phyloP scores from a whole-genome alignment of 495 filamentous ascomycete species.

The Tuber borchii region DNA sequence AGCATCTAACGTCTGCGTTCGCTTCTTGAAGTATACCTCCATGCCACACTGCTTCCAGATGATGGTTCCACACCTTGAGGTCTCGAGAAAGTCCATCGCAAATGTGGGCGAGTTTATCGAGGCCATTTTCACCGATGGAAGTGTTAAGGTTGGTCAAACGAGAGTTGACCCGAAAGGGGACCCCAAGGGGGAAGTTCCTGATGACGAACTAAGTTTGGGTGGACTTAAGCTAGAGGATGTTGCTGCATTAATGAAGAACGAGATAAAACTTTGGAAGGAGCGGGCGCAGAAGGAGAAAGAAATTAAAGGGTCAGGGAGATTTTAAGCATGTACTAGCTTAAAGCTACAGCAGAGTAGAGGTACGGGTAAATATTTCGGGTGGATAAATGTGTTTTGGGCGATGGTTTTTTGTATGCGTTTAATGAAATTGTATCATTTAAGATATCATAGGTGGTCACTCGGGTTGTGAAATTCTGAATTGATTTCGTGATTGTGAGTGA shows the following conservation, averaged over 20 bases:
- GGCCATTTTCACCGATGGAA: conserved; percentile 45
- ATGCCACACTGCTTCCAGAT: conserved; percentile 85
- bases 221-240: conserved; percentile 53
- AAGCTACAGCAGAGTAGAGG: background rate
- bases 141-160: conserved; percentile 42
- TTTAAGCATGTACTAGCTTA: conserved; percentile 10
- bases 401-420: background rate
- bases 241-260: conserved; percentile 47
- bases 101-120: conserved; percentile 55
- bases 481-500: background rate
- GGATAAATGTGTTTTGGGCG: background rate
- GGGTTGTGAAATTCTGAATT: background rate
- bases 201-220: conserved; percentile 46
- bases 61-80: conserved; percentile 52
- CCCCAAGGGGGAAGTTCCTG: conserved; percentile 50
- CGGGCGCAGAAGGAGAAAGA: conserved; percentile 22
- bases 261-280: conserved; percentile 48
- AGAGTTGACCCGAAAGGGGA: conserved; percentile 54
- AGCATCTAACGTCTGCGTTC: conserved; percentile 56
- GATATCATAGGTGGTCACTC: background rate
- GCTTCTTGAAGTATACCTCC: conserved; percentile 69
- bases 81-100: conserved; percentile 51
- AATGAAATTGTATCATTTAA: background rate
- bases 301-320: conserved; percentile 13
- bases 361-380: background rate